Conservation (phyloP, 2,329 filamentous ascomycete species). For the Penicillium sp. region DNA sequence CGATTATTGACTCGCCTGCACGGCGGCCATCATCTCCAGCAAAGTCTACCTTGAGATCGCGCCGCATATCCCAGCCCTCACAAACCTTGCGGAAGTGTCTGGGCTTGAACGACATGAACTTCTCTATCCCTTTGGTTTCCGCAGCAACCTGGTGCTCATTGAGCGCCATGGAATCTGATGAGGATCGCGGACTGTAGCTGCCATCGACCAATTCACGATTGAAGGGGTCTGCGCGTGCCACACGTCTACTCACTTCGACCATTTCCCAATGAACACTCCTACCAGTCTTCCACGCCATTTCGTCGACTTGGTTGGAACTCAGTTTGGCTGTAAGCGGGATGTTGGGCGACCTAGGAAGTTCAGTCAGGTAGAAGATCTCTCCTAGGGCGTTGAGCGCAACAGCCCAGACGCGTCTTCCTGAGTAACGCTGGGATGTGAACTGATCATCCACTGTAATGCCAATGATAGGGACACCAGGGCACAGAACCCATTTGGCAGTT, state of each 20-base stretch:
- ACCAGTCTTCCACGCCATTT: constrained; percentile 74
- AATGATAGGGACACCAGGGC: constrained; percentile 88
- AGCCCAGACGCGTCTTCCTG: constrained; percentile 75
- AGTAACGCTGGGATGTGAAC: constrained; percentile 67
- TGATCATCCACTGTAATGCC: constrained; percentile 78
- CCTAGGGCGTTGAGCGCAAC: constrained; percentile 89
- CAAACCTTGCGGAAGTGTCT: constrained; percentile 74
- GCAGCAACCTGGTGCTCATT: constrained; percentile 66
- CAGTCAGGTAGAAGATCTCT: constrained; percentile 79
- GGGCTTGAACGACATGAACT: constrained; percentile 67
- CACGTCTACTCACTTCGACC: constrained; percentile 71
- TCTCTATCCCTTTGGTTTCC: constrained; percentile 78
- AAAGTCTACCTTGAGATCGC: constrained; percentile 83
- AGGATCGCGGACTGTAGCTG: constrained; percentile 76
- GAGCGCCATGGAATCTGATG: constrained; percentile 68
- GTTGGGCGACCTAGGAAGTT: constrained; percentile 59
- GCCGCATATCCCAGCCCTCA: constrained; percentile 87
- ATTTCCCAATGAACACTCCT: constrained; percentile 77
- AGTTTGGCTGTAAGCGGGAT: constrained; percentile 43
- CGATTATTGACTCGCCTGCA: constrained; percentile 71
- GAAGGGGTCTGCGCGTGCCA: constrained; percentile 67
- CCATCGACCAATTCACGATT: constrained; percentile 64
- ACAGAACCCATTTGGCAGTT: constrained; percentile 83
- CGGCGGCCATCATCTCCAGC: constrained; percentile 71
- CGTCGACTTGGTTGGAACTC: constrained; percentile 54